These are phyloP conservation scores for Aspergillus ostianus DNA, from an alignment of 495 filamentous ascomycete genomes.

Conservation along the genomic window DNA sequence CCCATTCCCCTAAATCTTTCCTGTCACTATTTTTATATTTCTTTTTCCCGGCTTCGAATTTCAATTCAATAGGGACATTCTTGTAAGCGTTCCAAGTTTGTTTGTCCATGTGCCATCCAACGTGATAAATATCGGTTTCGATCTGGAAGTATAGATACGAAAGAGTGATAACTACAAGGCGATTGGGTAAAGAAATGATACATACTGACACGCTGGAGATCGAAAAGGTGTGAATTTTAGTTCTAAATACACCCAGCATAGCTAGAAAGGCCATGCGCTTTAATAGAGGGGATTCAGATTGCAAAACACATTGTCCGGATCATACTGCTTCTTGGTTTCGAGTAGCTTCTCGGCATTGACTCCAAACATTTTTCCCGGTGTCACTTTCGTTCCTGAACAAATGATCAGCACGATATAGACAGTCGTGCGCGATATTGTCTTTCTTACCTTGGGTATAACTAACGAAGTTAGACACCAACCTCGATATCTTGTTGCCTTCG, in stretches of 20 bases:
- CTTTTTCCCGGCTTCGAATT: background rate
- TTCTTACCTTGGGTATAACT: background rate
- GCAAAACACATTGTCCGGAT: conserved; percentile 4
- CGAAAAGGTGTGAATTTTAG: too few species aligned
- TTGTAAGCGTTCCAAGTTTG: too few species aligned
- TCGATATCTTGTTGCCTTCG: background rate
- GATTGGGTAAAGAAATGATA: too few species aligned
- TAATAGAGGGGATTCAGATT: background rate
- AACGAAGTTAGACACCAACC: background rate
- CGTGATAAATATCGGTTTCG: too few species aligned
- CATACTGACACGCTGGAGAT: too few species aligned
- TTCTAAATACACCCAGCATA: too few species aligned
- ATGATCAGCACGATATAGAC: background rate
- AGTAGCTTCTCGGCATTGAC: background rate
- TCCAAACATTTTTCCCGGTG: background rate
- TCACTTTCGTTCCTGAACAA: background rate
- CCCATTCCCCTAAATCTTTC: too few species aligned
- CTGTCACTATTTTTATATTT: background rate
- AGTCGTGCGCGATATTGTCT: background rate
- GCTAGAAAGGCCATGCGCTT: too few species aligned
- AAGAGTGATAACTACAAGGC: too few species aligned
- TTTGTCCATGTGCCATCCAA: too few species aligned
- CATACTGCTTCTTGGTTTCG: conserved; percentile 5
- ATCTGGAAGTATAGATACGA: too few species aligned
- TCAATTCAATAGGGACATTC: too few species aligned